Evolutionary conservation across 2,329 filamentous ascomycete species (phyloP).

Genomic region (Xylogone sp.): DNA sequence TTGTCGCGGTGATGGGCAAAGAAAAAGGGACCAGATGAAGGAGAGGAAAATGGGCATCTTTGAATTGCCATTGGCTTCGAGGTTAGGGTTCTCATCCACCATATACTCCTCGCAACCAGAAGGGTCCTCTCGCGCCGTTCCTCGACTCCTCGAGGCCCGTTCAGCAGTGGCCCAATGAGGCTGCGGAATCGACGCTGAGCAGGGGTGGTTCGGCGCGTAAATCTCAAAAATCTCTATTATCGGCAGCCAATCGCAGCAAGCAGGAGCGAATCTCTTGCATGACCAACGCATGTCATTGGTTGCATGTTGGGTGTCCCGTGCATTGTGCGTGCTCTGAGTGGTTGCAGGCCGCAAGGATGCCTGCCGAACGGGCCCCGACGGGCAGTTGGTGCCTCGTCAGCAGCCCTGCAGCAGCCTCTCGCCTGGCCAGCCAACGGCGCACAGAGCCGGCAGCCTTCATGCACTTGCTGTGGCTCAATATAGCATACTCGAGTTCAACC

Average conservation of each 20-base stretch:
- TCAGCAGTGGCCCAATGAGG: conserved; percentile 18
- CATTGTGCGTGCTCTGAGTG: neutral
- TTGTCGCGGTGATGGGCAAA: conserved; percentile 5
- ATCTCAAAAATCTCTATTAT: conserved; percentile 7
- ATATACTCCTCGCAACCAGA: neutral
- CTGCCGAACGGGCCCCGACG: neutral
- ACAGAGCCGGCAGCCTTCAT: conserved; percentile 5
- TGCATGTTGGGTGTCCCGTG: neutral
- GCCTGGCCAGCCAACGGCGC: conserved; percentile 17
- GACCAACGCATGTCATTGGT: neutral
- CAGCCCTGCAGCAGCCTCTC: conserved; percentile 1
- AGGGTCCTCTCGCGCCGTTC: conserved; percentile 11
- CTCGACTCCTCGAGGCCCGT: conserved; percentile 5
- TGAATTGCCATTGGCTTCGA: conserved; percentile 10
- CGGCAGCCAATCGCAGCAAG: conserved; percentile 15
- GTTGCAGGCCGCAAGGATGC: neutral
- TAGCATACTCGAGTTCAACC: conserved; percentile 7
- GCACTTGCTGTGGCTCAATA: neutral
- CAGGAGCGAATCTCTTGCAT: neutral
- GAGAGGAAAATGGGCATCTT: conserved; percentile 5
- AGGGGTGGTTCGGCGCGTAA: conserved; percentile 19
- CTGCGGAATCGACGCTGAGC: conserved; percentile 5
- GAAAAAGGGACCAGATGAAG: conserved; percentile 4
- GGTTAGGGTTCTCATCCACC: conserved; percentile 5
- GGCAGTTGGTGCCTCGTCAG: neutral